phyloP scores from a whole-genome alignment of 345 rosid species.

The Heritiera fomes region DNA sequence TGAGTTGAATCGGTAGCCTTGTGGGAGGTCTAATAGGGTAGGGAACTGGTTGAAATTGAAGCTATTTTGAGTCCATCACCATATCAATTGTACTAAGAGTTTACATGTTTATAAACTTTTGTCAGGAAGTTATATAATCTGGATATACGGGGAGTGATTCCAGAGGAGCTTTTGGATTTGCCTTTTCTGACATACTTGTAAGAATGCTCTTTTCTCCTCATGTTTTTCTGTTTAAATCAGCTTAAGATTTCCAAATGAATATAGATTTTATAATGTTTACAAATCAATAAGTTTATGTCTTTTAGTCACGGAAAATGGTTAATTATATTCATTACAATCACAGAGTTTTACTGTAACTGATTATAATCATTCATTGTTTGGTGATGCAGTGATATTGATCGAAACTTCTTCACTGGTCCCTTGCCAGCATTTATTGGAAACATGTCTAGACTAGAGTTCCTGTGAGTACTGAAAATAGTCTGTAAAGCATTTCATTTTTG shows the following conservation, averaged over 20 bases:
- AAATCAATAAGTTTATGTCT: not conserved
- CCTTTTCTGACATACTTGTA: conserved; percentile 24
- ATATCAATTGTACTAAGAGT: not conserved
- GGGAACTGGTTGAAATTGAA: not conserved
- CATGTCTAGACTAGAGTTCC: conserved; percentile 15
- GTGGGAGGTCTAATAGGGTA: not conserved
- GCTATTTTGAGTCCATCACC: not conserved
- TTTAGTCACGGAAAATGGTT: not conserved
- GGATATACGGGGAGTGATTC: conserved; percentile 30
- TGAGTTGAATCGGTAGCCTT: not conserved
- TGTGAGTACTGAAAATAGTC: conserved; percentile 27
- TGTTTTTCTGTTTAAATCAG: not conserved
- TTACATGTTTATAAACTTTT: conserved; percentile 13
- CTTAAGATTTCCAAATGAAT: conserved; percentile 10
- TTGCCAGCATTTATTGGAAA: conserved; percentile 42
- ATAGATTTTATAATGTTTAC: not conserved
- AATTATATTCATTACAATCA: not conserved
- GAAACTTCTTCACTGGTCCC: conserved; percentile 37
- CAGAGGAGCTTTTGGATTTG: conserved; percentile 38
- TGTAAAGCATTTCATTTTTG: not conserved
- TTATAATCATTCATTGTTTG: not conserved
- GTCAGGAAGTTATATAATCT: conserved; percentile 34
- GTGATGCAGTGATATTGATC: conserved; percentile 37
- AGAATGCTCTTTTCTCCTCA: not conserved
- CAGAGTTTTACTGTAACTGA: not conserved